Evolutionary conservation across 2,329 filamentous ascomycete species (phyloP), one percentile per base, ranked within the genome.

Genomic region (Rutstroemia sp.): DNA sequence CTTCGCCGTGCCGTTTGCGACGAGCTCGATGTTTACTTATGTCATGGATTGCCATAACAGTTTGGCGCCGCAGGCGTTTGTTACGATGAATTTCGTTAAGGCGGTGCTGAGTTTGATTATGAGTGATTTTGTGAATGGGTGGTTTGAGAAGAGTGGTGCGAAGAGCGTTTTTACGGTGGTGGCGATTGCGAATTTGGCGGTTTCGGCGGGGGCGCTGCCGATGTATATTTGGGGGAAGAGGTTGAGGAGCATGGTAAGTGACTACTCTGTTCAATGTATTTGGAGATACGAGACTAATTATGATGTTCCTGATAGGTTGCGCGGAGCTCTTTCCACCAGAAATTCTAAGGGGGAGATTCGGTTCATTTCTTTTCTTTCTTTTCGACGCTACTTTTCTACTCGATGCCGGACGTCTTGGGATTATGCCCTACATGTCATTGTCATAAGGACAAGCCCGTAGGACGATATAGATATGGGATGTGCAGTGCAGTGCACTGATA

Each of bases 41-140:
- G 70, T 74, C 0, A 72, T 74, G 58, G 72, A 74, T 56, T 73
- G 71, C 53, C 71, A 73, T 56, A 68, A 67, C 2, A 63, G 59
- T 9, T 71, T 73, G 58, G 71, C 71, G 1, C 72, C 72, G 39
- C 71, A 73, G 52, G 72, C 72, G 2, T 73, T 73, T 42, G 72
- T 73, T 6, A 73, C 70, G 0, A 73, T 74, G 64, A 73, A 73
- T 49, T 73, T 73, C 56, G 65, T 69, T 1, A 74, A 73, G 55
- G 70, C 70, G 0, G 65, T 73, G 1, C 65, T 72, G 27, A 71
- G 68, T 1, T 70, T 74, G 25, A 52, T 60, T 1, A 61, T 62
- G 51, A 66, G 61, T 44, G 54, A 61, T 23, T 66, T 60, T 56
- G 61, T 64, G 2, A 66, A 63, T 39, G 62, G 61, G 9, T 67